Conservation (phyloP, 140 eudicot genomes). For the Erigeron philadelphicus region DNA sequence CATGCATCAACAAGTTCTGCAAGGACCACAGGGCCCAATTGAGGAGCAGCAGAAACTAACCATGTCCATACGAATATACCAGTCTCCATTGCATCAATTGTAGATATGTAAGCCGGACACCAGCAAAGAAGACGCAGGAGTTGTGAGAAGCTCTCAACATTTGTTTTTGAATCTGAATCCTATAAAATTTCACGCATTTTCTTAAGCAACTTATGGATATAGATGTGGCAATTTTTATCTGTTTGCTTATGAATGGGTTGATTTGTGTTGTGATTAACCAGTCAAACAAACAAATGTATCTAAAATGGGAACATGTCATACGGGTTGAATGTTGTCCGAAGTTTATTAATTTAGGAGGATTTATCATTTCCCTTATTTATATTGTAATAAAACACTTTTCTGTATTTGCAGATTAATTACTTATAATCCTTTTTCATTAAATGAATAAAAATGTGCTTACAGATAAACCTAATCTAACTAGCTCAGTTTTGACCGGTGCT, state of each 20-base stretch:
- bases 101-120: slow-evolving; percentile 96
- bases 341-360: background rate
- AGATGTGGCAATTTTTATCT: background rate
- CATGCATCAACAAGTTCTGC: slow-evolving; percentile 99
- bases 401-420: background rate
- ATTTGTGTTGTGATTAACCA: background rate
- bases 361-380: background rate
- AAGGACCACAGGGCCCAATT: slow-evolving; percentile 79
- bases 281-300: background rate
- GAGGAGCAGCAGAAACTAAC: slow-evolving; percentile 99
- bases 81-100: slow-evolving; percentile 93
- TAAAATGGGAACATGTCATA: background rate
- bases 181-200: slow-evolving; percentile 29
- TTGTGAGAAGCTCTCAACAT: slow-evolving; percentile 80
- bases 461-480: slow-evolving; percentile 12
- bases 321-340: background rate
- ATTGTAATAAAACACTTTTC: background rate
- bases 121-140: slow-evolving; percentile 98
- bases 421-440: background rate
- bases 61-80: slow-evolving; percentile 98
- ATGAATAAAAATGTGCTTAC: slow-evolving; percentile 4
- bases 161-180: slow-evolving; percentile 80
- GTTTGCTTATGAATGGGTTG: slow-evolving; percentile 4
- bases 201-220: background rate
- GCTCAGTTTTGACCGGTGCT: background rate